A percentile compares a stretch with the other conserved stretches of the same genome.
Conservation (phyloP, 257 asterid species). For the Solanum clarkiae region DNA sequence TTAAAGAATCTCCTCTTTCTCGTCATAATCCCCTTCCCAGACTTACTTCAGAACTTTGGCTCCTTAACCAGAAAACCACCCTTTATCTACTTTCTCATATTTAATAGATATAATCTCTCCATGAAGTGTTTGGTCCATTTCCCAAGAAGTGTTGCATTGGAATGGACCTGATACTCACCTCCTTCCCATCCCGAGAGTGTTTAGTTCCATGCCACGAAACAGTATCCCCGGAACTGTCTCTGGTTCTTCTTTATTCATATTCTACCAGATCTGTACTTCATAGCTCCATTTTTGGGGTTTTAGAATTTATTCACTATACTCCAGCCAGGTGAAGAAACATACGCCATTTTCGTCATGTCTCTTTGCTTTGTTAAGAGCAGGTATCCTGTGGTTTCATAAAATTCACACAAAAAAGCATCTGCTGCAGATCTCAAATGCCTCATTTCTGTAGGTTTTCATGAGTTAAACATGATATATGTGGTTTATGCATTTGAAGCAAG, state of each 20-base stretch:
- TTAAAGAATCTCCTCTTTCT: neutral
- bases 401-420: neutral
- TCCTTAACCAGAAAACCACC: neutral
- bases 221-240: neutral
- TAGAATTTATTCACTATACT: neutral
- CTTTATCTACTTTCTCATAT: neutral
- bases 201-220: neutral
- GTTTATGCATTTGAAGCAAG: neutral
- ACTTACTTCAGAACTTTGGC: neutral
- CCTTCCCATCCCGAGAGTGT: neutral
- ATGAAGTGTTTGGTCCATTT: neutral
- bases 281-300: neutral
- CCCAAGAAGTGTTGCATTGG: neutral
- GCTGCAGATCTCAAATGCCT: neutral
- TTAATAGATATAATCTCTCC: neutral
- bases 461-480: neutral
- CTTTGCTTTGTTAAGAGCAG: neutral
- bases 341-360: neutral
- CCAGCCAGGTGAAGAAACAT: neutral
- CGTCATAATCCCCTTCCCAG: neutral
- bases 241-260: neutral
- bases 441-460: neutral
- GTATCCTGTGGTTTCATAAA: neutral
- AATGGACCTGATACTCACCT: neutral
- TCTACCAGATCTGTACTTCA: neutral